Percentiles rank a stretch among this genome's conserved stretches.
Evolutionary conservation across 169 alveolate genomes (phyloP).

Genomic region (Plasmodium ovale): DNA sequence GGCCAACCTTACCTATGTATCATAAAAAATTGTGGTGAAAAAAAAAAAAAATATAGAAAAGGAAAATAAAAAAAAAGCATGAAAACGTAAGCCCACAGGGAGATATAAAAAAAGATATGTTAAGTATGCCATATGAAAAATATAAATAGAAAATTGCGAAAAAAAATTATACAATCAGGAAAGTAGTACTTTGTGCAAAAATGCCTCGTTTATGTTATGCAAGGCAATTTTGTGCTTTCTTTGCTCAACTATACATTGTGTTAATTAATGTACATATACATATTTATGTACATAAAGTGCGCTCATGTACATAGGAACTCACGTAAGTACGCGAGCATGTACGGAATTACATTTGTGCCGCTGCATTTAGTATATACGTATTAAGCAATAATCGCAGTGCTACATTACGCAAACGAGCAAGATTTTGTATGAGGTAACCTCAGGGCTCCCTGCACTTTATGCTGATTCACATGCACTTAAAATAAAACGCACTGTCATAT

Average conservation of each 20-base stretch:
- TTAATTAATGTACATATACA: neutral
- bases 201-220: too few relatives aligned
- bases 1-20: too few relatives aligned
- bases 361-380: neutral
- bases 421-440: constrained; percentile 6
- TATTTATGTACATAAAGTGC: neutral
- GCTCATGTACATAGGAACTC: too few relatives aligned
- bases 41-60: too few relatives aligned
- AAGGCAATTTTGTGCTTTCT: too few relatives aligned
- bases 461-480: constrained; percentile 32
- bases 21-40: neutral
- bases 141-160: neutral
- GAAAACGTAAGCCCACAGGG: neutral
- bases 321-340: too few relatives aligned
- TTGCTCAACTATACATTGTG: neutral
- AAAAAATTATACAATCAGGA: too few relatives aligned
- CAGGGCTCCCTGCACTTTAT: neutral
- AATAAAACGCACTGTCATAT: neutral
- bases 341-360: too few relatives aligned
- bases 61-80: neutral
- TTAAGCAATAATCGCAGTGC: neutral
- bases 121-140: too few relatives aligned
- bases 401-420: neutral
- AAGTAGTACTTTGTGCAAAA: too few relatives aligned
- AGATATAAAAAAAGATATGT: neutral